A percentile compares a stretch with the other conserved stretches of the same genome.
Conservation (phyloP, 2,329 filamentous ascomycete species). For the Ophiobolus disseminans region DNA sequence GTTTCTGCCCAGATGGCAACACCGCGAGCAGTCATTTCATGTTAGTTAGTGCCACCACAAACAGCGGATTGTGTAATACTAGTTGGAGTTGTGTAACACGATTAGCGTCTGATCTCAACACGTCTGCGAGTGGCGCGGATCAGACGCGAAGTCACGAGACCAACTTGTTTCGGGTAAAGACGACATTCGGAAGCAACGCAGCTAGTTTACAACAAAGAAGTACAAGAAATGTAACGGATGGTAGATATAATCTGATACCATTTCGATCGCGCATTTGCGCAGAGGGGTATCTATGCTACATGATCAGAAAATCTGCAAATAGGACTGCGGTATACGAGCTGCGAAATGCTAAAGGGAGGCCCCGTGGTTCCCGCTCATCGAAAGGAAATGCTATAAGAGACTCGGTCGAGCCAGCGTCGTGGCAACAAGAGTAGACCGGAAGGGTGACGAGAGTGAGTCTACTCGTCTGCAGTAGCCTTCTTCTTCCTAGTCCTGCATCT, state of each 20-base stretch:
- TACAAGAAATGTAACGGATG: background rate
- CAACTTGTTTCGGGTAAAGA: background rate
- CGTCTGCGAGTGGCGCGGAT: background rate
- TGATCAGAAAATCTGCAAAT: background rate
- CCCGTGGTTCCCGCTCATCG: too few relatives aligned
- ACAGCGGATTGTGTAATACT: background rate
- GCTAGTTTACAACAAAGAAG: background rate
- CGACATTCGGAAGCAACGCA: background rate
- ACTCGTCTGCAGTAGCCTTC: constrained; percentile 31
- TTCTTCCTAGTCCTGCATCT: constrained; percentile 33
- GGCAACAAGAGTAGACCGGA: background rate
- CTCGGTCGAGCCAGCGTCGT: background rate
- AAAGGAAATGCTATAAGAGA: background rate
- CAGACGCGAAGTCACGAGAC: constrained; percentile 1
- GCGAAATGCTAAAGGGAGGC: too few relatives aligned
- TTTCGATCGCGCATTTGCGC: background rate
- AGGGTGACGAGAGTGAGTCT: constrained; percentile 1
- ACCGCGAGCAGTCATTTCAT: too few relatives aligned
- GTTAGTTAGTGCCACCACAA: too few relatives aligned
- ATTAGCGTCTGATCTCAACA: background rate
- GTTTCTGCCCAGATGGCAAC: too few relatives aligned
- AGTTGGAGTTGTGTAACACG: background rate
- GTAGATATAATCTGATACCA: too few relatives aligned
- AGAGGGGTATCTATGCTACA: constrained; percentile 15
- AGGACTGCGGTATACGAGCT: background rate